A percentile compares a stretch with the other conserved stretches of the same genome.
Evolutionary conservation across 768 basidiomycete genomes (phyloP).

Genomic region (Kwoniella dejecticola): DNA sequence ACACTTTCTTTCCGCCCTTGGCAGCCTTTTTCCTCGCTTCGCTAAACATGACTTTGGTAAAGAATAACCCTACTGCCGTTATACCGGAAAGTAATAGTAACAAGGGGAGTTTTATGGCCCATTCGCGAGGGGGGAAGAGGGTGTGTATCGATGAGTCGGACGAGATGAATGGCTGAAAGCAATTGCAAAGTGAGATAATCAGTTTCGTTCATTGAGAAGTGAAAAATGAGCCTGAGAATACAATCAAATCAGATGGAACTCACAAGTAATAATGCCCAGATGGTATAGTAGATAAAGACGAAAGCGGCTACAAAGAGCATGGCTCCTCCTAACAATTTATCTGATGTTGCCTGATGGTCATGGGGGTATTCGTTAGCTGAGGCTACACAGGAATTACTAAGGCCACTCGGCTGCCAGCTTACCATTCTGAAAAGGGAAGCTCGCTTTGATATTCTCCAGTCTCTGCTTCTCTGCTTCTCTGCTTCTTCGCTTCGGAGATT

Average conservation of each 20-base stretch:
- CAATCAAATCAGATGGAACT: background rate
- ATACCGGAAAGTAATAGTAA: conserved; percentile 79
- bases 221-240: no score
- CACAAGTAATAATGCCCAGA: conserved; percentile 78
- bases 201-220: no score
- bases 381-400: background rate
- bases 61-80: conserved; percentile 74
- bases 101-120: conserved; percentile 85
- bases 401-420: background rate
- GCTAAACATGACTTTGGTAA: conserved; percentile 73
- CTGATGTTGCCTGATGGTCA: conserved; percentile 73
- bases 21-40: conserved; percentile 71
- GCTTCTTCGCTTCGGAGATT: no score
- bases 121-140: conserved; percentile 85
- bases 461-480: no score
- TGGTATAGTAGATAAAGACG: conserved; percentile 86
- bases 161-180: conserved; percentile 82
- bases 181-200: no score
- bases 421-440: background rate
- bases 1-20: conserved; percentile 61
- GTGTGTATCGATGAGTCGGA: conserved; percentile 69
- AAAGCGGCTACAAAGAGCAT: conserved; percentile 77
- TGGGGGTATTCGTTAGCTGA: no score
- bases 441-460: no score
- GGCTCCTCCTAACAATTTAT: conserved; percentile 74